Evolutionary conservation across 2,329 filamentous ascomycete genomes (phyloP).

Genomic region (Chalara sp.): DNA sequence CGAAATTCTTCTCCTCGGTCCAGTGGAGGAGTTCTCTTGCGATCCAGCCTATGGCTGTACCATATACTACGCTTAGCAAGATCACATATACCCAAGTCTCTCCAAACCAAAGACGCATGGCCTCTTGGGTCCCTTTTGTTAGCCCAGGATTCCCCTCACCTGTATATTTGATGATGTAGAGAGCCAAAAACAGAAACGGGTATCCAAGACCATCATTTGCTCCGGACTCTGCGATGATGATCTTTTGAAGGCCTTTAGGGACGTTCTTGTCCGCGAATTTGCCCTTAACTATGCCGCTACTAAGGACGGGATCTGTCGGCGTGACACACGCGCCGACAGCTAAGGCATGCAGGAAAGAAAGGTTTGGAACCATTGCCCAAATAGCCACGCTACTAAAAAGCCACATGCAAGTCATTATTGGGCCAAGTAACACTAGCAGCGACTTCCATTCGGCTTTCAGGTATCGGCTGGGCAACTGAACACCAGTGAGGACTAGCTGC

Average conservation of each 20-base stretch:
- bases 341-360: conserved; percentile 74
- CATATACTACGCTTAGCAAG: conserved; percentile 70
- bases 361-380: conserved; percentile 66
- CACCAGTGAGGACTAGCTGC: conserved; percentile 80
- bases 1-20: conserved; percentile 73
- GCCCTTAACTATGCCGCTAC: conserved; percentile 86
- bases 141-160: conserved; percentile 49
- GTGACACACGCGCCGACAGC: conserved; percentile 83
- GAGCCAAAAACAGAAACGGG: conserved; percentile 76
- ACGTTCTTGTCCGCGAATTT: conserved; percentile 90
- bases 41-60: conserved; percentile 69
- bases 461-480: conserved; percentile 81
- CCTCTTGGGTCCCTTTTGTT: conserved; percentile 52
- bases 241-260: conserved; percentile 71
- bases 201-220: conserved; percentile 84
- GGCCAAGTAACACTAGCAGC: conserved; percentile 67
- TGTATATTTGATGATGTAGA: conserved; percentile 76
- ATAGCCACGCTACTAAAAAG: conserved; percentile 70
- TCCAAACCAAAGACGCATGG: conserved; percentile 75
- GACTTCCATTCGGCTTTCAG: conserved; percentile 72
- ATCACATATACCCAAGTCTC: conserved; percentile 84
- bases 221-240: conserved; percentile 74
- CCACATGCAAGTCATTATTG: conserved; percentile 86
- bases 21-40: conserved; percentile 78
- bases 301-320: conserved; percentile 82